Conservation (phyloP, 179 eudicot genomes). For the Heliamphora pulchella region DNA sequence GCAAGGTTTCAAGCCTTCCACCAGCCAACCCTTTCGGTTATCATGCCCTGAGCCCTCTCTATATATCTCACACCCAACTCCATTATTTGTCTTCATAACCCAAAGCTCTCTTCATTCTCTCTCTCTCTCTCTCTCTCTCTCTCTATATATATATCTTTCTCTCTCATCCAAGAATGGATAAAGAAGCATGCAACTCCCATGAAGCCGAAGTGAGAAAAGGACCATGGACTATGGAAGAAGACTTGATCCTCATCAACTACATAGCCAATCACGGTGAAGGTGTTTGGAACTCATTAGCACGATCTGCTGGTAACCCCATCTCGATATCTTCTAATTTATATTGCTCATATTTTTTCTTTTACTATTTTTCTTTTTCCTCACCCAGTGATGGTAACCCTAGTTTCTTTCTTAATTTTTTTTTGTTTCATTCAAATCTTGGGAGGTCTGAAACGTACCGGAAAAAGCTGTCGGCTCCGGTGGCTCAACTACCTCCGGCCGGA, state of each 20-base stretch:
- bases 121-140: constrained; percentile 13
- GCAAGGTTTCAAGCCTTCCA: too few species aligned
- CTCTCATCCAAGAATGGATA: constrained; percentile 40
- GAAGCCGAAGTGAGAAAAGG: constrained; percentile 87
- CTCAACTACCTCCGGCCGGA: constrained; percentile 88
- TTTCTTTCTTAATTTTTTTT: not conserved
- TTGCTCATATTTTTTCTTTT: not conserved
- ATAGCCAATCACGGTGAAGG: constrained; percentile 98
- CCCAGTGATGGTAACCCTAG: constrained; percentile 10
- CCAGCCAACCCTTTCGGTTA: too few species aligned
- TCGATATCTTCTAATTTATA: not conserved
- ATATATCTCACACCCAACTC: constrained; percentile 29
- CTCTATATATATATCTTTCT: constrained; percentile 7
- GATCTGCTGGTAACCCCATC: constrained; percentile 63
- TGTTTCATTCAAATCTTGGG: not conserved
- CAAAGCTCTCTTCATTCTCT: not conserved
- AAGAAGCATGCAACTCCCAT: constrained; percentile 42
- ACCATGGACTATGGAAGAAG: constrained; percentile 99
- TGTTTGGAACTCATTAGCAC: constrained; percentile 90
- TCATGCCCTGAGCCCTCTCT: constrained; percentile 24
- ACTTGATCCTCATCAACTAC: constrained; percentile 76
- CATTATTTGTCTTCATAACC: constrained; percentile 20
- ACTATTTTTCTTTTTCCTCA: not conserved
- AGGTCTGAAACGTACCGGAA: constrained; percentile 96
- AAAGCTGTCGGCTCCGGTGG: constrained; percentile 92